Base-by-base conservation (phyloP, 1,139 yeast genomes). In the Tardiomyces digboiensis region DNA sequence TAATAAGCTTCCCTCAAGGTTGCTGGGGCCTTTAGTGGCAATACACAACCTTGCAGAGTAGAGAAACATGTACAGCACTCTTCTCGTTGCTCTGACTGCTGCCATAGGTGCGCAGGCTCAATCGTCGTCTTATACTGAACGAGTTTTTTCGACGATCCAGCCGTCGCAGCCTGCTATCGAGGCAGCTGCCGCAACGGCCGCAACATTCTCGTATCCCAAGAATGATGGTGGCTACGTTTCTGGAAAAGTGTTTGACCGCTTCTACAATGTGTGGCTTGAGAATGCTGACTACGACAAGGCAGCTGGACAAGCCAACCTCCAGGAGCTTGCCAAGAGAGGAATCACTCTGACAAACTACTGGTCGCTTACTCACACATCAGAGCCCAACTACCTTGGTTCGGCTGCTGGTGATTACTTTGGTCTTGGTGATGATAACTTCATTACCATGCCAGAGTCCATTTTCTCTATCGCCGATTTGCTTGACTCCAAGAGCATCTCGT, bases 201-300 rank as follows among this genome's bases (percentile, higher is more conserved):
- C 55, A 41, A 61, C 72, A 44, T 58, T 71, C 20, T 49, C 58
- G 46, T 61, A 56, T 52, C 55, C 57, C 43, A 52, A 52, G 46
- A 54, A 51, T 44, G 57, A 53, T 50, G 5, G 3, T n/a, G 53
- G 54, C 46, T 58, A 57, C 44, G 71, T 71, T 38, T 50, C 55
- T 38, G 78, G 78, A 52, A 55, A 61, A 16, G 64, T 58, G 23
- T 71, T 67, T 49, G 69, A 71, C 57, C 66, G 74, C 50, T 58
- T 72, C 44, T 63, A 66, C 51, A 61, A 64, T 48, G 67, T 73
- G 49, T 73, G 72, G 68, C 64, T 73, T 50, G 76, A 72, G 59
- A 70, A 70, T 58, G 72, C 75, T 42, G 73, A 71, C 59, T 72
- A 57, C 54, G 71, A 68, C 55, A 73, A 72, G 55, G 76, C 76